Evolutionary conservation across 352 stramenopile species (phyloP).

Genomic region (Phytophthora constricta): DNA sequence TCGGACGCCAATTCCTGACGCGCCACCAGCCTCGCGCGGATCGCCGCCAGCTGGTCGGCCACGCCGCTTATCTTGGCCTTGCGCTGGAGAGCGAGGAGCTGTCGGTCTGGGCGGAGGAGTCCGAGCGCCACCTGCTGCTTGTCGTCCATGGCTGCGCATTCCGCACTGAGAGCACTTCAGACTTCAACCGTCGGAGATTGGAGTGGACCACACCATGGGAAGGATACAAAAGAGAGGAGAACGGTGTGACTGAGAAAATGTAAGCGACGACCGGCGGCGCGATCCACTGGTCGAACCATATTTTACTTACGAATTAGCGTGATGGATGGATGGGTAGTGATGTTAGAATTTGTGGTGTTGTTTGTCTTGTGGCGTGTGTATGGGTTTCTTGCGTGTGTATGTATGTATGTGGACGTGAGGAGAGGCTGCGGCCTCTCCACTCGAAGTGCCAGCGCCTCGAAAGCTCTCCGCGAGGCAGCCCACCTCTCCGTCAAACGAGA

Average conservation of each 20-base stretch:
- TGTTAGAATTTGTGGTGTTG: no score
- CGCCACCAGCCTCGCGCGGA: conserved; percentile 45
- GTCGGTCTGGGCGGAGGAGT: background rate
- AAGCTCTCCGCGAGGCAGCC: conserved; percentile 32
- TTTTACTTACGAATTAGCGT: background rate
- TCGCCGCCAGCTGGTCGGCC: conserved; percentile 46
- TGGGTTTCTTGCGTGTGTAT: conserved; percentile 3
- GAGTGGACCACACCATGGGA: no score
- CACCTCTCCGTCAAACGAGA: conserved; percentile 1
- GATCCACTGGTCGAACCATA: background rate
- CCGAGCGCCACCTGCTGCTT: background rate
- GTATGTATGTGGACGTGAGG: conserved; percentile 31
- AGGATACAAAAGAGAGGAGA: background rate
- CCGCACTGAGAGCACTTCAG: no score
- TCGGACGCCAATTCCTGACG: conserved; percentile 20
- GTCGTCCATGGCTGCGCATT: background rate
- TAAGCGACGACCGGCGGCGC: background rate
- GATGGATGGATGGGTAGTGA: background rate
- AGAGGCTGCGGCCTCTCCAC: conserved; percentile 12
- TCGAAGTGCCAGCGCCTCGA: conserved; percentile 50
- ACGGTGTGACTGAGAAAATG: background rate
- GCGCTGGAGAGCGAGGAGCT: background rate
- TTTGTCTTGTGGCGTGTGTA: background rate
- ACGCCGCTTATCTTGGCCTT: conserved; percentile 53
- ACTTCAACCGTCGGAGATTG: no score